phyloP scores from a whole-genome alignment of 371 early-diverging fungal genomes.

The Mortierella sp. region DNA sequence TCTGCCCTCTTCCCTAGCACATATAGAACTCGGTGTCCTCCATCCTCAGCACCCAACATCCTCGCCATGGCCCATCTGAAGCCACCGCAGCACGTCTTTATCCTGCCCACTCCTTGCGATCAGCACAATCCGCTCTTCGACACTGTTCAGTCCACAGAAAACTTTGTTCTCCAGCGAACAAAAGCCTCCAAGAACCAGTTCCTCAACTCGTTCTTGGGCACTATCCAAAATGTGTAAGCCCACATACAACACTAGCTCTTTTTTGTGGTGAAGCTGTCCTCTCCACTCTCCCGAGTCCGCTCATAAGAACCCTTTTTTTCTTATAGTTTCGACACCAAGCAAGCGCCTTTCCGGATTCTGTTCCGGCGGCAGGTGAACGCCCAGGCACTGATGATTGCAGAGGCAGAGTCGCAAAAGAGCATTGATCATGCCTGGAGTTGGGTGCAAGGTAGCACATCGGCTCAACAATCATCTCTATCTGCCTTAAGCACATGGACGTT shows the following conservation, averaged over 20 bases:
- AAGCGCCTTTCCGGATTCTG: slow-evolving; percentile 91
- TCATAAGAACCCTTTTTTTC: neutral
- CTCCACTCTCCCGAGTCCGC: no score
- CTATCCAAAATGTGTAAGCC: slow-evolving; percentile 82
- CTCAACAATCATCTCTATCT: no score
- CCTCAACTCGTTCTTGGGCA: slow-evolving; percentile 78
- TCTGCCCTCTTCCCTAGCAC: no score
- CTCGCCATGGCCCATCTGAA: slow-evolving; percentile 49
- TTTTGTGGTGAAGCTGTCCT: no score
- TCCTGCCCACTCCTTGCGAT: slow-evolving; percentile 53
- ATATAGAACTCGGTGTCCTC: no score
- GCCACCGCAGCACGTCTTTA: slow-evolving; percentile 51
- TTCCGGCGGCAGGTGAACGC: slow-evolving; percentile 73
- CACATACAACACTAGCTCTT: no score
- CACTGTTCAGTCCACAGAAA: slow-evolving; percentile 64
- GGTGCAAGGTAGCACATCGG: slow-evolving; percentile 75
- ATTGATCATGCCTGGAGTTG: slow-evolving; percentile 91
- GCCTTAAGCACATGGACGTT: no score
- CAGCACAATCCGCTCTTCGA: slow-evolving; percentile 57
- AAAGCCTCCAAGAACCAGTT: slow-evolving; percentile 66
- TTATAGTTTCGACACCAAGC: slow-evolving; percentile 89
- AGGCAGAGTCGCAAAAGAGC: slow-evolving; percentile 82
- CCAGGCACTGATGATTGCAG: slow-evolving; percentile 70
- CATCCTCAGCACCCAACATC: no score
- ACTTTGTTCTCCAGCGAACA: slow-evolving; percentile 79